Evolutionary conservation across 2,329 filamentous ascomycete genomes (phyloP).

Genomic region (Sclerotinia nivalis): DNA sequence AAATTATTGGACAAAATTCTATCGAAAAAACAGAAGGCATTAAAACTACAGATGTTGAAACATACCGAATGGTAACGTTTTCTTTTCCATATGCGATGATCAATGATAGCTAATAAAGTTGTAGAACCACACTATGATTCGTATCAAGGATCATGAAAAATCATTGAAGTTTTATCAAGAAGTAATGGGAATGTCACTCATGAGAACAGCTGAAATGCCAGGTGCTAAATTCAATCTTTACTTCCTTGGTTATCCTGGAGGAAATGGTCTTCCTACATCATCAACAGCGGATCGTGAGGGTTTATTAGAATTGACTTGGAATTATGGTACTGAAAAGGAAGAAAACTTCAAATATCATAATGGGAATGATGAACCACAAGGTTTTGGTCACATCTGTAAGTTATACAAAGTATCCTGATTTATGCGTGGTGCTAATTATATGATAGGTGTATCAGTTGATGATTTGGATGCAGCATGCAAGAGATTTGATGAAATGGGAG

Average conservation of each 20-base stretch:
- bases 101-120: not conserved
- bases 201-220: conserved; percentile 70
- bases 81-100: not conserved
- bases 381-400: conserved; percentile 90
- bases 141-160: conserved; percentile 78
- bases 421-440: conserved; percentile 8
- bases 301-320: conserved; percentile 86
- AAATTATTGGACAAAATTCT: conserved; percentile 72
- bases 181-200: conserved; percentile 81
- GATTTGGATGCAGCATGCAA: conserved; percentile 84
- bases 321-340: conserved; percentile 82
- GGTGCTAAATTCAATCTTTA: conserved; percentile 83
- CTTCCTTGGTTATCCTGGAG: conserved; percentile 78
- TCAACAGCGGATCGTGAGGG: conserved; percentile 72
- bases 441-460: conserved; percentile 75
- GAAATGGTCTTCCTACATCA: conserved; percentile 54
- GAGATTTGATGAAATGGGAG: conserved; percentile 77
- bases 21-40: conserved; percentile 71
- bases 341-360: conserved; percentile 84
- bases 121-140: conserved; percentile 90
- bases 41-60: conserved; percentile 69
- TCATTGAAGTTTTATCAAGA: conserved; percentile 82
- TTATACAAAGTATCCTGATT: conserved; percentile 29
- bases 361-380: conserved; percentile 87
- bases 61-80: conserved; percentile 66